phyloP scores from a whole-genome alignment of 371 early-diverging fungal species.

The Chytridium lagenaria region DNA sequence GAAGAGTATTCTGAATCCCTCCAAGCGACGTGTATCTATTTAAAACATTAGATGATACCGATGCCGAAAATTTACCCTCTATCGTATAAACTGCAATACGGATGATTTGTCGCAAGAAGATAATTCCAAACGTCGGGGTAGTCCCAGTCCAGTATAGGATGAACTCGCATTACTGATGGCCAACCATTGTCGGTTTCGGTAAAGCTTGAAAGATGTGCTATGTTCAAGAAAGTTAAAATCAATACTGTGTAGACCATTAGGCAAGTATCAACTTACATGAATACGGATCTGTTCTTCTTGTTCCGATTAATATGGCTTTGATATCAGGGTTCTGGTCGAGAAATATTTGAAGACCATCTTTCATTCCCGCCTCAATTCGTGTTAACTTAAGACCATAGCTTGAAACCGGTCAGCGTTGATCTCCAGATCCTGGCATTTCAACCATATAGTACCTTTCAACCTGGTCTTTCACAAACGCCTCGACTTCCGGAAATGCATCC shows the following conservation, averaged over 20 bases:
- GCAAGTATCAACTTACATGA: slow-evolving; percentile 60
- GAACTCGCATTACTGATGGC: slow-evolving; percentile 91
- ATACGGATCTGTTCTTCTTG: slow-evolving; percentile 90
- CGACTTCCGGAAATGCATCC: slow-evolving; percentile 87
- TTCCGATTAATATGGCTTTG: slow-evolving; percentile 89
- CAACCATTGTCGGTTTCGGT: slow-evolving; percentile 85
- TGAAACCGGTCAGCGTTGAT: no score
- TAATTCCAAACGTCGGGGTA: slow-evolving; percentile 89
- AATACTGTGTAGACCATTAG: background rate
- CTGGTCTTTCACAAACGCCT: slow-evolving; percentile 80
- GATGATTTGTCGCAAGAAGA: slow-evolving; percentile 69
- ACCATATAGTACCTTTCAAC: slow-evolving; percentile 41
- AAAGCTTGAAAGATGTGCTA: slow-evolving; percentile 74
- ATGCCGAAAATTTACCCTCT: slow-evolving; percentile 64
- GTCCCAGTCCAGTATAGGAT: slow-evolving; percentile 91
- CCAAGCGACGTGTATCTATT: slow-evolving; percentile 97
- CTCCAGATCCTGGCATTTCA: no score
- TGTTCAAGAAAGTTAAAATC: background rate
- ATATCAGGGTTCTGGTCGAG: slow-evolving; percentile 63
- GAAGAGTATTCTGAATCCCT: slow-evolving; percentile 80
- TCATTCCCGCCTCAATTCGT: slow-evolving; percentile 79
- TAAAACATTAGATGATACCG: slow-evolving; percentile 8
- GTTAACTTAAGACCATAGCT: slow-evolving; percentile 73
- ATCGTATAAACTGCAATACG: slow-evolving; percentile 92
- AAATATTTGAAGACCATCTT: slow-evolving; percentile 74